Evolutionary conservation across 768 basidiomycete genomes (phyloP), one percentile per base, ranked within the genome.

Genomic region (Lanmaoa pseudosensibilis): DNA sequence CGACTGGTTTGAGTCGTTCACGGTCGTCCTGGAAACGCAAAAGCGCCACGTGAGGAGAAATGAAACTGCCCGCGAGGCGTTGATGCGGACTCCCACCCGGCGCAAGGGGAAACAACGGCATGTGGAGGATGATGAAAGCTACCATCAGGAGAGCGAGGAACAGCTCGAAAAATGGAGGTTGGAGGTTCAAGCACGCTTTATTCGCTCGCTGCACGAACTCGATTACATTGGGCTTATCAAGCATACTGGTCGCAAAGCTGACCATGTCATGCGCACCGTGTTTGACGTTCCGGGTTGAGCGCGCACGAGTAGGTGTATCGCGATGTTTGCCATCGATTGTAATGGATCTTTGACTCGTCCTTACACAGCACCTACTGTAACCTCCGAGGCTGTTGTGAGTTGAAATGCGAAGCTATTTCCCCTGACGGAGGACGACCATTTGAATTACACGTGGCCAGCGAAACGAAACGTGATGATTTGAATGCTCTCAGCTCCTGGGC

Each of bases 1-100:
- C 67, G 92, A 94, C 69, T 93, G 91, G 92, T 92, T 85, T 64
- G 85, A 90, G 61, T 81, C 87, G 23, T 94, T 94, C 69, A 78
- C 81, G 33, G 69, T 77, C 21, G 86, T 82, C 33, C 70, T 93
- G 51, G 89, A 90, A 67, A 74, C 73, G 1, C 88, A 88, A 71
- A 69, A 71, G 23, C 55, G 62, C 9, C 61, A 50, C 11, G 37
- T 21, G 21, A 57, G 8, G 34, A 30, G 9, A 25, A 37, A 52
- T 2, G 46, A 27, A 7, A 16, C 15, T 3, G 41, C 50, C 0
- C 56, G 13, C 18, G 49, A 43, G 34, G 19, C 48, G 11, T 25
- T 15, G n/a, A 19, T 18, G 2, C 52, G 18, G 13, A 66, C 69
- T 10, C 69, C 69, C 48, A 56, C 56, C 16, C 60, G 62, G 37